Conservation (phyloP, 805 yeast species). For the Lachancea thermotolerans region DNA sequence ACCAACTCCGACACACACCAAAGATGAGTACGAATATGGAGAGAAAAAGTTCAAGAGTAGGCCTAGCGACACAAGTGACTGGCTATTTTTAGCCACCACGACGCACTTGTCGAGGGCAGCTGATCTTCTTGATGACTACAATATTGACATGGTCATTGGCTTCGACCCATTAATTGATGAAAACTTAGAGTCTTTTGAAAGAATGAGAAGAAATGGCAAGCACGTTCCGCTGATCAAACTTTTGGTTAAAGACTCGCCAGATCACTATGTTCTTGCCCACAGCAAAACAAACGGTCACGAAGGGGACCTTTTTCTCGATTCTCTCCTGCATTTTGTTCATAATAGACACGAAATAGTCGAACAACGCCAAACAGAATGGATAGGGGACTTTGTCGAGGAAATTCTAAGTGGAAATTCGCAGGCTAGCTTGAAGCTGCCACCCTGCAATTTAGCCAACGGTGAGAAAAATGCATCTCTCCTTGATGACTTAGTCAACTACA, state of each 20-base stretch:
- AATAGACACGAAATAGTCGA: constrained; percentile 3
- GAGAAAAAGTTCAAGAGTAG: constrained; percentile 6
- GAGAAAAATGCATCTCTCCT: constrained; percentile 17
- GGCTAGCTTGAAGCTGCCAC: constrained; percentile 12
- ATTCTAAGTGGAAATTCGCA: constrained; percentile 17
- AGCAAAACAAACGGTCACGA: constrained; percentile 9
- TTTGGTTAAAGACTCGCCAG: constrained; percentile 39
- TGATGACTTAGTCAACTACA: constrained; percentile 7
- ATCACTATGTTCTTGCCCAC: constrained; percentile 34
- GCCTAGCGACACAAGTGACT: constrained; percentile 21
- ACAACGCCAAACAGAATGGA: not conserved
- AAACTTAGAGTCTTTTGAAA: constrained; percentile 26
- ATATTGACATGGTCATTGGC: constrained; percentile 41
- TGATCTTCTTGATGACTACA: constrained; percentile 29
- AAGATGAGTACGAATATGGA: constrained; percentile 26
- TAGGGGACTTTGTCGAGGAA: not conserved
- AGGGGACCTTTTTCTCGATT: constrained; percentile 22
- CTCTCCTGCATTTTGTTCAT: constrained; percentile 22
- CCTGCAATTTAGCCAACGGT: constrained; percentile 8
- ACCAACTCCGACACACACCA: constrained; percentile 12
- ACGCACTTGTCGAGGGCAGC: constrained; percentile 36
- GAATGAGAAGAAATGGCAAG: constrained; percentile 17
- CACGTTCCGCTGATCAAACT: constrained; percentile 42
- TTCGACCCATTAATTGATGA: constrained; percentile 39
- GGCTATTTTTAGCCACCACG: constrained; percentile 40